phyloP scores from a whole-genome alignment of 192 early-diverging fungal species.

The Coemansia sp. region DNA sequence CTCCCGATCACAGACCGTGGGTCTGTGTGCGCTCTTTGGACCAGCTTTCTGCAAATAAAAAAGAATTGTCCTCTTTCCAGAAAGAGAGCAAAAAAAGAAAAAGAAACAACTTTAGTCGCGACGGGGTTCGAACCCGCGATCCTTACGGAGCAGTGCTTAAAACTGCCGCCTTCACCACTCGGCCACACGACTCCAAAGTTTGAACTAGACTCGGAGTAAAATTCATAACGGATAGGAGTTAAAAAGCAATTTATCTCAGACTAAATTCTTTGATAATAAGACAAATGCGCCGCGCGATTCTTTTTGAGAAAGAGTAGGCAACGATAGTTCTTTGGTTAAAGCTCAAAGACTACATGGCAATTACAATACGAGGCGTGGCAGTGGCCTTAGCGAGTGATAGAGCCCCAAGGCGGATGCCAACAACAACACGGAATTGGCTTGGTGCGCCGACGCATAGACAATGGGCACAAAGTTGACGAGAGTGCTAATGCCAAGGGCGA shows the following conservation, averaged over 20 bases:
- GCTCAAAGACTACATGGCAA: too few species aligned
- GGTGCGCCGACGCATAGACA: slow-evolving; percentile 90
- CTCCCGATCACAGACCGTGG: not conserved
- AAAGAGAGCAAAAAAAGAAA: not conserved
- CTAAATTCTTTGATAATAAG: too few species aligned
- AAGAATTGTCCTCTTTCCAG: not conserved
- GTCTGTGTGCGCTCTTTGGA: not conserved
- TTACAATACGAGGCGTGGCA: slow-evolving; percentile 32
- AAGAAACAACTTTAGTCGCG: not conserved
- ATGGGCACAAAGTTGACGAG: slow-evolving; percentile 93
- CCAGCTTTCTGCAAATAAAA: not conserved
- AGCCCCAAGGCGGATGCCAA: slow-evolving; percentile 66
- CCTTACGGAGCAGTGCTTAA: slow-evolving; percentile 8
- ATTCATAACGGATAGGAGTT: too few species aligned
- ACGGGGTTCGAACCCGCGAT: slow-evolving; percentile 9
- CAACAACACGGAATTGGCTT: slow-evolving; percentile 87
- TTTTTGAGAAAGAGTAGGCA: too few species aligned
- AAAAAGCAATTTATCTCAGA: too few species aligned
- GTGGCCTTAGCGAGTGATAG: slow-evolving; percentile 44
- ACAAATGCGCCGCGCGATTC: too few species aligned
- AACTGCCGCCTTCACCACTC: slow-evolving; percentile 9
- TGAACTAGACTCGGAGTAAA: too few species aligned
- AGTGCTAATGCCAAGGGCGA: slow-evolving; percentile 89
- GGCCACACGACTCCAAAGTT: not conserved
- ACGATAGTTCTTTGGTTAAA: not conserved